phyloP scores from a whole-genome alignment of 768 basidiomycete genomes.

The Cyathus striatus region DNA sequence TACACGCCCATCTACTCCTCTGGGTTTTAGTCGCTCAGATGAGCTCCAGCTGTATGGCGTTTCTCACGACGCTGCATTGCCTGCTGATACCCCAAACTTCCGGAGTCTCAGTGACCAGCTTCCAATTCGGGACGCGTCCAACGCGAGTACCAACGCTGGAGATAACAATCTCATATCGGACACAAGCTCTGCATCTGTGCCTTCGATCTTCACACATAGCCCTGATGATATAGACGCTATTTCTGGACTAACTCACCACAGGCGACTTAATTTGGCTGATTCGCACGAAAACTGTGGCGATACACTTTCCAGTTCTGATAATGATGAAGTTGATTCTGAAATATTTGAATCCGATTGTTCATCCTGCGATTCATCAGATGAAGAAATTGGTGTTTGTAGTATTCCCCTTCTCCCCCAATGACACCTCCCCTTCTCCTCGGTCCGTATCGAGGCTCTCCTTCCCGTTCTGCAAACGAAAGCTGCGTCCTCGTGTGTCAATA shows the following conservation, averaged over 20 bases:
- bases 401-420: neutral
- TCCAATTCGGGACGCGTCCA: neutral
- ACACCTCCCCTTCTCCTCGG: conserved; percentile 5
- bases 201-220: neutral
- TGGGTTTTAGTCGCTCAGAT: conserved; percentile 34
- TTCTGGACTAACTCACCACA: neutral
- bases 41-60: conserved; percentile 9
- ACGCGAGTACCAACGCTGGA: neutral
- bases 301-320: conserved; percentile 8
- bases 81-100: conserved; percentile 1
- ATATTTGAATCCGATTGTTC: conserved; percentile 18
- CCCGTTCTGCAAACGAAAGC: conserved; percentile 15
- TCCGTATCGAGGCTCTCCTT: conserved; percentile 19
- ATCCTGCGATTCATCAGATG: conserved; percentile 14
- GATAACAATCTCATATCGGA: neutral
- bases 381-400: conserved; percentile 9
- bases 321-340: conserved; percentile 13
- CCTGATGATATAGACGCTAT: neutral
- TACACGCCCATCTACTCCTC: conserved; percentile 42
- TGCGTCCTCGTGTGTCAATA: conserved; percentile 5
- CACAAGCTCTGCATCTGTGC: too few relatives aligned
- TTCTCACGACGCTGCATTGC: conserved; percentile 4
- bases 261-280: conserved; percentile 7
- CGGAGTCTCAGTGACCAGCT: conserved; percentile 3
- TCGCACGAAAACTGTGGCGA: conserved; percentile 11